Conservation (phyloP, 331 rosid species). For the Dryas integrifolia region DNA sequence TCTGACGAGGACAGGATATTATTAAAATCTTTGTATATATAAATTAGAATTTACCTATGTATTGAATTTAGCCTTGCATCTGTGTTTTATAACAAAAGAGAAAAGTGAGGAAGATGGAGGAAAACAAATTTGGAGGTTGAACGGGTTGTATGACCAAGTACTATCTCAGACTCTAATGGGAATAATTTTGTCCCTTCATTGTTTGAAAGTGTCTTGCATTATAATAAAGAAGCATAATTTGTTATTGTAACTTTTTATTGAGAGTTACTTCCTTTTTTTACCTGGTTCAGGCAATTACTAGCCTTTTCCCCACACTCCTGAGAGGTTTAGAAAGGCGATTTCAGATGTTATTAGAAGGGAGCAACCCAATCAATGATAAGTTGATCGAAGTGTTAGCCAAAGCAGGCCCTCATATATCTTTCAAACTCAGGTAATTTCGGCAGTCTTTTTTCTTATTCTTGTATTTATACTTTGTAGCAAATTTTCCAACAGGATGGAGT, state of each 20-base stretch:
- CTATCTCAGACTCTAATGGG: neutral
- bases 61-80: neutral
- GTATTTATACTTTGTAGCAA: neutral
- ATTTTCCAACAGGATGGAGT: neutral
- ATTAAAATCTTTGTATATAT: too few species aligned
- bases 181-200: neutral
- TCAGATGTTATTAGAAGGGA: constrained; percentile 54
- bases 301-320: constrained; percentile 66
- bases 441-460: constrained; percentile 17
- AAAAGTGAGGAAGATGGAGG: neutral
- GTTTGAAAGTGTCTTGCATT: constrained; percentile 19
- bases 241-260: constrained; percentile 14
- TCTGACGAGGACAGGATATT: neutral
- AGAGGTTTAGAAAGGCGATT: constrained; percentile 67
- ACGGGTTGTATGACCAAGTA: neutral
- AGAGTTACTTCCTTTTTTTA: constrained; percentile 25
- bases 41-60: neutral
- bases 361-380: constrained; percentile 47
- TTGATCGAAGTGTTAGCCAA: constrained; percentile 69
- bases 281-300: constrained; percentile 55
- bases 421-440: constrained; percentile 60
- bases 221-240: neutral
- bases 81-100: neutral
- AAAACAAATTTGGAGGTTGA: neutral
- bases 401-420: constrained; percentile 59